Conservation (phyloP, 192 early-diverging fungal species). For the Coemansia pectinata region DNA sequence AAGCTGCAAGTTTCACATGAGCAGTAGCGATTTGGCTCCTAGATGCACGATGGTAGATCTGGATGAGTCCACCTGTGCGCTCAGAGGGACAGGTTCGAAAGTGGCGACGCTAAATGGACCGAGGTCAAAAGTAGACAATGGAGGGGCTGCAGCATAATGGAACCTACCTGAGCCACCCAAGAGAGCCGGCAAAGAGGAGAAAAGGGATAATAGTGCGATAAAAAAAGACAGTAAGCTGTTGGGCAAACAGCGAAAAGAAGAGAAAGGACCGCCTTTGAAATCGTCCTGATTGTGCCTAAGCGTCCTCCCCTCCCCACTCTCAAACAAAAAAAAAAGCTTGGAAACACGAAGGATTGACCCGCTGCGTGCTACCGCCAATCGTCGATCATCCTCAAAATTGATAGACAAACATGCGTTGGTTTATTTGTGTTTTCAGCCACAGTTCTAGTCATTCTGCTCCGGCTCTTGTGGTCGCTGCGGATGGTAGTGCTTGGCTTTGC, state of each 20-base stretch:
- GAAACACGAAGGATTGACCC: not conserved
- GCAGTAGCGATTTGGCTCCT: not conserved
- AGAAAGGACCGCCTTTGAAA: not conserved
- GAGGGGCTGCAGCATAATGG: not conserved
- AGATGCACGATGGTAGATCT: not conserved
- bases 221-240: conserved; percentile 3
- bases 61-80: not conserved
- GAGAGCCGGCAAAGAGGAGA: not conserved
- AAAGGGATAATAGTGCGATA: not conserved
- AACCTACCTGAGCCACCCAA: conserved; percentile 6
- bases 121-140: not conserved
- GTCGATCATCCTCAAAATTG: not conserved
- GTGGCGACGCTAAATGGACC: conserved; percentile 1
- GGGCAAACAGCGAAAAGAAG: not conserved
- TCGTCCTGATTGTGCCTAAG: not conserved
- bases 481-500: not conserved
- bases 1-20: conserved; percentile 8
- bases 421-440: not conserved
- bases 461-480: not conserved
- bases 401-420: not conserved
- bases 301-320: not conserved
- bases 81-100: not conserved
- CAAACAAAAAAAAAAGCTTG: not conserved
- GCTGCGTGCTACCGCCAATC: not conserved
- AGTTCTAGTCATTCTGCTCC: not conserved